Percentiles rank a stretch among this genome's conserved stretches.
phyloP scores from a whole-genome alignment of 768 basidiomycete species.

The Lyophyllum atratum region DNA sequence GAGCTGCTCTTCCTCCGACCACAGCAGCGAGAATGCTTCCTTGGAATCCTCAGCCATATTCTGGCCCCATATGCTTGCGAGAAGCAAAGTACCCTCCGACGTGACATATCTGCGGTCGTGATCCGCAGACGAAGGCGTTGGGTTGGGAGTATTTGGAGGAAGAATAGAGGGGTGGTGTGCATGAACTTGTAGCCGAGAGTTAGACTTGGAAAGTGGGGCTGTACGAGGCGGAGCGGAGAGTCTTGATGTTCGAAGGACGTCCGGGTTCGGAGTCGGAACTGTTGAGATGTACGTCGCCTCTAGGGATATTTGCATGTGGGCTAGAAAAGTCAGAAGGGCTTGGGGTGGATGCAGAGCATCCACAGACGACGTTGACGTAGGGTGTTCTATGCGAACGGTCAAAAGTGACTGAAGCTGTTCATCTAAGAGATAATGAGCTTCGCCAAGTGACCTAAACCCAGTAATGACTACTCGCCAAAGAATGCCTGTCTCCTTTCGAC shows the following conservation, averaged over 20 bases:
- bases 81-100: conserved; percentile 74
- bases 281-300: conserved; percentile 81
- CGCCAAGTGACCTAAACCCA: conserved; percentile 11
- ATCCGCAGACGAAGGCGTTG: conserved; percentile 72
- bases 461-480: conserved; percentile 56
- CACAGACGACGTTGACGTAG: conserved; percentile 36
- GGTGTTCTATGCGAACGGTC: conserved; percentile 61
- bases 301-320: conserved; percentile 74
- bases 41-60: conserved; percentile 41
- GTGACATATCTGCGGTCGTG: conserved; percentile 77
- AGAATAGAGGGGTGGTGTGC: conserved; percentile 65
- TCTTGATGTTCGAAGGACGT: conserved; percentile 37
- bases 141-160: conserved; percentile 84
- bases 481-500: conserved; percentile 68
- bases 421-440: conserved; percentile 40
- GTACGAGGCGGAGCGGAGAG: conserved; percentile 56
- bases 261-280: conserved; percentile 34
- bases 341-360: conserved; percentile 43
- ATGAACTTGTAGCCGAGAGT: conserved; percentile 32
- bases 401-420: conserved; percentile 56
- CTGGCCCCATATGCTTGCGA: conserved; percentile 77
- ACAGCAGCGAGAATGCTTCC: conserved; percentile 67
- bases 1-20: conserved; percentile 55
- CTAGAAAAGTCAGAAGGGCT: conserved; percentile 57
- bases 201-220: conserved; percentile 42